Conservation (phyloP, 2,329 filamentous ascomycete genomes). For the Pseudopithomyces maydicus region DNA sequence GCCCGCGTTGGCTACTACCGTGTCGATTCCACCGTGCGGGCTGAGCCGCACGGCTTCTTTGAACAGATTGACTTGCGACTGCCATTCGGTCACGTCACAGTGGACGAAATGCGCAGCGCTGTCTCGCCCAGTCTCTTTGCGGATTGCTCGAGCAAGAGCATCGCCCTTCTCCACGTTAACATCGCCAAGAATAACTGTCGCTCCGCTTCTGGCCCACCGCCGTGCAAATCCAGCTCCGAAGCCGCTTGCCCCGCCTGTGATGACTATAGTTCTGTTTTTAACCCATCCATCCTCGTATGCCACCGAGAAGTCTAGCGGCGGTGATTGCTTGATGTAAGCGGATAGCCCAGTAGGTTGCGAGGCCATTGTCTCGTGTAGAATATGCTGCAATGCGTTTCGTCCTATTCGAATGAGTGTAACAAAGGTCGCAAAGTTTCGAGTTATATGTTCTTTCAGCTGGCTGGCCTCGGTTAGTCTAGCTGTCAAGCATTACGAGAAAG, state of each 20-base stretch:
- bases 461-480: no score
- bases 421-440: no score
- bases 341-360: slow-evolving; percentile 19
- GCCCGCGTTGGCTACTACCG: slow-evolving; percentile 71
- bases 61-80: slow-evolving; percentile 68
- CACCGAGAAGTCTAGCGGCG: slow-evolving; percentile 42
- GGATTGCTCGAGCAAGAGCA: slow-evolving; percentile 59
- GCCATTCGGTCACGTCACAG: slow-evolving; percentile 70
- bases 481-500: no score
- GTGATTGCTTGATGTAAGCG: slow-evolving; percentile 40
- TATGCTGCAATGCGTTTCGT: no score
- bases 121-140: slow-evolving; percentile 47
- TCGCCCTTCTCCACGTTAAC: slow-evolving; percentile 61
- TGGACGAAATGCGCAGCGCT: slow-evolving; percentile 62
- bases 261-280: slow-evolving; percentile 43
- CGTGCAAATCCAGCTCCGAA: slow-evolving; percentile 47
- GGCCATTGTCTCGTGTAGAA: neutral
- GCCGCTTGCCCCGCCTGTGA: slow-evolving; percentile 47
- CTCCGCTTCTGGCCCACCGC: slow-evolving; percentile 48
- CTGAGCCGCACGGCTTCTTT: slow-evolving; percentile 61
- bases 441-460: no score
- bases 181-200: slow-evolving; percentile 68
- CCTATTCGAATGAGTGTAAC: no score
- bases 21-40: slow-evolving; percentile 62
- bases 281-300: slow-evolving; percentile 45